Conservation (phyloP, 148 eudicot species). For the Hydrangea macrophylla region DNA sequence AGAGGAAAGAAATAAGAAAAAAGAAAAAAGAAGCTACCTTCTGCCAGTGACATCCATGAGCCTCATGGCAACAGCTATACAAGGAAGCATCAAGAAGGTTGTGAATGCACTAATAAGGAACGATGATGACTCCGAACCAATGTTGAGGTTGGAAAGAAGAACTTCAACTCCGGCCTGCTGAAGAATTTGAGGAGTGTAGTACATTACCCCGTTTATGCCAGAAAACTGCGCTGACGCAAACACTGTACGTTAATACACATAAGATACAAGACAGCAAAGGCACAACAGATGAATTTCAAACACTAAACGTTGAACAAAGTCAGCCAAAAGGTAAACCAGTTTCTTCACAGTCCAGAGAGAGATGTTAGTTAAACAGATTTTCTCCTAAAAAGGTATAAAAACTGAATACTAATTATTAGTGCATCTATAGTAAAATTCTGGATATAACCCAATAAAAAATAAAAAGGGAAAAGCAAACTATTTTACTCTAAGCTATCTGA, state of each 20-base stretch:
- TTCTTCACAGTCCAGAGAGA: background rate
- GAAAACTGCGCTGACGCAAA: slow-evolving; percentile 70
- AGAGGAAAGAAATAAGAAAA: background rate
- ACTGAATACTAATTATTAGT: too few species aligned
- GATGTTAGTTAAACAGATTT: background rate
- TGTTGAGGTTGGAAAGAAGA: slow-evolving; percentile 51
- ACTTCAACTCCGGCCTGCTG: slow-evolving; percentile 76
- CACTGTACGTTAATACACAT: background rate
- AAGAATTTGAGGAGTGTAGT: slow-evolving; percentile 79
- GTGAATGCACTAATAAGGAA: slow-evolving; percentile 76
- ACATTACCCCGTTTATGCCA: slow-evolving; percentile 73
- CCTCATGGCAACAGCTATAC: slow-evolving; percentile 68
- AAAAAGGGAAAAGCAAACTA: background rate
- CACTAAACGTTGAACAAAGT: background rate
- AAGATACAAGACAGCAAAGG: background rate
- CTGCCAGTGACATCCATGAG: slow-evolving; percentile 79
- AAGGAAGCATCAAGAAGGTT: slow-evolving; percentile 74
- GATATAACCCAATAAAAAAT: background rate
- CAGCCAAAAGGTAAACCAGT: background rate
- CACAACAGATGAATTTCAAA: background rate
- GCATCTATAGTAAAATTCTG: background rate
- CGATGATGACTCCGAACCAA: slow-evolving; percentile 60
- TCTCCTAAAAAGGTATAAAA: background rate
- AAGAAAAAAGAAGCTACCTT: slow-evolving; percentile 33
- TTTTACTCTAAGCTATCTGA: background rate